Evolutionary conservation across 2,329 filamentous ascomycete species (phyloP).

Genomic region (Leptographium galeiforme): DNA sequence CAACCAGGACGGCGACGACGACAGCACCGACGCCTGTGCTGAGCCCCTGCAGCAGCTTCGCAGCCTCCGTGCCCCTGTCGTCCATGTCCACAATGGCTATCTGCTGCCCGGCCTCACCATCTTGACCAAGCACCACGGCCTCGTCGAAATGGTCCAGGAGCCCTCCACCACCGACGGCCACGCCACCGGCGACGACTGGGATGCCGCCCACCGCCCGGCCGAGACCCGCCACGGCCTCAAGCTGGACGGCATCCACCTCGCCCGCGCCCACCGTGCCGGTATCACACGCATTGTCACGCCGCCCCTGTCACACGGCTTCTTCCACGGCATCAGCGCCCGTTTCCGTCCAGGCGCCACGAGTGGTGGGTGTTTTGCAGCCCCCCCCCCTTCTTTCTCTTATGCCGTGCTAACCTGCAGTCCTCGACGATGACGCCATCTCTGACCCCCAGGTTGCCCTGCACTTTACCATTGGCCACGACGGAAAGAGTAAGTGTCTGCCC

Average conservation of each 20-base stretch:
- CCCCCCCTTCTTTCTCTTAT: background rate
- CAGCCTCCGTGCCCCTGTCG: constrained; percentile 15
- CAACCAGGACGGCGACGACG: constrained; percentile 16
- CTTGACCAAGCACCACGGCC: constrained; percentile 31
- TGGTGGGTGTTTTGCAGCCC: too few relatives aligned
- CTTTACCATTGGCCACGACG: constrained; percentile 1
- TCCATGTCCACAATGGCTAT: constrained; percentile 28
- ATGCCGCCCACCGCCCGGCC: constrained; percentile 18
- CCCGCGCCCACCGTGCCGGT: constrained; percentile 27
- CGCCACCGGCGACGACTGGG: constrained; percentile 16
- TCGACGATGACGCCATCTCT: background rate
- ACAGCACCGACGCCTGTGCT: constrained; percentile 4
- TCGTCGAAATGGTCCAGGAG: constrained; percentile 34
- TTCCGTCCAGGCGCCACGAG: constrained; percentile 14
- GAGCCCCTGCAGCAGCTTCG: background rate
- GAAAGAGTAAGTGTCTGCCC: constrained; percentile 1
- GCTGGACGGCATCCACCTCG: constrained; percentile 26
- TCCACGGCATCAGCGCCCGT: constrained; percentile 22
- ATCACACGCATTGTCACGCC: constrained; percentile 29
- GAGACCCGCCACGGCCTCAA: constrained; percentile 27
- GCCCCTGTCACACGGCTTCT: constrained; percentile 15
- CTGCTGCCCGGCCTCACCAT: constrained; percentile 35
- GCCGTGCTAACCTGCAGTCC: background rate
- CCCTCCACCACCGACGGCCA: constrained; percentile 31
- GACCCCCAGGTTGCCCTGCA: background rate